phyloP scores from a whole-genome alignment of 2,329 filamentous ascomycete genomes.

The Alternaria triticina region DNA sequence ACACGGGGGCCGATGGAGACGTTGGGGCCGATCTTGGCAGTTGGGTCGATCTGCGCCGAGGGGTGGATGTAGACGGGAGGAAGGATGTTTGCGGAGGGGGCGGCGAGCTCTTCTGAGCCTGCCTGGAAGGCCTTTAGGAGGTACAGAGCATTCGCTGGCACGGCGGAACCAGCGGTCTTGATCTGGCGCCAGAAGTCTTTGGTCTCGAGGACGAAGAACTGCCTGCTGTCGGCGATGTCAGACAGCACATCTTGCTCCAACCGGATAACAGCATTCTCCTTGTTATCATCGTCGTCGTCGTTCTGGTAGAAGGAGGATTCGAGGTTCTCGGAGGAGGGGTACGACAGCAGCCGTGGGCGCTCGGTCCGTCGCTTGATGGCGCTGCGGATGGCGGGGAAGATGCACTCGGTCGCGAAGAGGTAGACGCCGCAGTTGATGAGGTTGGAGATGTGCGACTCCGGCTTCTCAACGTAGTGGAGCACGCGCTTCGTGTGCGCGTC shows the following conservation, averaged over 20 bases:
- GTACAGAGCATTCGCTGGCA: conserved; percentile 96
- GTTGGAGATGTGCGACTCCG: conserved; percentile 95
- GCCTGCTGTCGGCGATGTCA: conserved; percentile 94
- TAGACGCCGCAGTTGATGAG: conserved; percentile 99
- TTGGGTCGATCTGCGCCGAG: conserved; percentile 86
- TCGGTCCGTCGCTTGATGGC: conserved; percentile 96
- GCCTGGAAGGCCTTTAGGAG: conserved; percentile 91
- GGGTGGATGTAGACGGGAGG: conserved; percentile 96
- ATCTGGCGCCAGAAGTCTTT: conserved; percentile 99
- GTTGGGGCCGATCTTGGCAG: conserved; percentile 95
- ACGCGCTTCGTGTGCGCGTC: conserved; percentile 94
- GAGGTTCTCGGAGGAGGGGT: conserved; percentile 93
- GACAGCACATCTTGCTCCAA: conserved; percentile 97
- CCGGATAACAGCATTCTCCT: conserved; percentile 85
- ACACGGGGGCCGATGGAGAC: conserved; percentile 94
- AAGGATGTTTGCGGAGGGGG: conserved; percentile 85
- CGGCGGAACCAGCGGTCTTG: conserved; percentile 96
- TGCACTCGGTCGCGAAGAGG: conserved; percentile 92
- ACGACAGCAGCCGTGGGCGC: conserved; percentile 88
- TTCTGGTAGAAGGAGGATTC: conserved; percentile 69
- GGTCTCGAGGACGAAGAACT: conserved; percentile 98
- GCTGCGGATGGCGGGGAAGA: conserved; percentile 92
- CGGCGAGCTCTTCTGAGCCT: conserved; percentile 79
- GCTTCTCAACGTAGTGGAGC: conserved; percentile 98
- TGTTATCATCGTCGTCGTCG: conserved; percentile 73